Base-by-base conservation (phyloP, 2,329 filamentous ascomycete genomes). In the Pseudogymnoascus sp. region DNA sequence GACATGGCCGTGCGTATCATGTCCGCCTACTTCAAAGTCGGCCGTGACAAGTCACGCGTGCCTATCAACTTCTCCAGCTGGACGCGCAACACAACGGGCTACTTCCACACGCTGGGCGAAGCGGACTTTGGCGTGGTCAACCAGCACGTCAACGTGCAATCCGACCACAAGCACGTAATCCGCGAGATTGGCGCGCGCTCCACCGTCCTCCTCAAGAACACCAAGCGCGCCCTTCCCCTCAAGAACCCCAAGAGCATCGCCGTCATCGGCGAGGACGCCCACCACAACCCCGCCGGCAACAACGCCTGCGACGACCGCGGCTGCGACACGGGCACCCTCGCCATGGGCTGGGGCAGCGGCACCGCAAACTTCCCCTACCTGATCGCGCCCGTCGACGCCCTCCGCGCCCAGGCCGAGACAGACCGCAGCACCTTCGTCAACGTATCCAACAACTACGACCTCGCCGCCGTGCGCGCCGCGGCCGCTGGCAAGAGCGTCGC, bases 1-100 rank as follows among this genome's bases (percentile, higher is more conserved):
- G 94, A 97, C 72, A 96, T 96, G 88, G 90, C 85, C 4, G 88
- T 91, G 75, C 86, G 94, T 69, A 96, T 89, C 71, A 87, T 89
- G 84, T 81, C 86, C 4, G 79, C 85, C 41, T 85, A 83, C 72
- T 89, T 87, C 78, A 88, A 88, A 74, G 84, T 87, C 38, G 84
- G 84, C 60, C 78, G 80, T 65, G 60, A 71, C 35, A 66, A 63
- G 7, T 58, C 64, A 7, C 71, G 75, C 4, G 74, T 80, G 60
- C 73, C 76, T 0, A 85, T 90, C 74, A 97, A 92, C 80, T 96
- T 97, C 76, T 88, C 88, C 69, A 91, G 91, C 4, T 97, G 93
- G 93, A 91, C 88, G 0, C 76, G 79, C 1, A 86, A 93, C 68
- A 92, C 89, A 0, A 89, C 83, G 67, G 90, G 88, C 45, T 88